Percentiles rank a stretch among this genome's conserved stretches.
phyloP scores from a whole-genome alignment of 2,329 filamentous ascomycete genomes.

The Geosmithia flava region DNA sequence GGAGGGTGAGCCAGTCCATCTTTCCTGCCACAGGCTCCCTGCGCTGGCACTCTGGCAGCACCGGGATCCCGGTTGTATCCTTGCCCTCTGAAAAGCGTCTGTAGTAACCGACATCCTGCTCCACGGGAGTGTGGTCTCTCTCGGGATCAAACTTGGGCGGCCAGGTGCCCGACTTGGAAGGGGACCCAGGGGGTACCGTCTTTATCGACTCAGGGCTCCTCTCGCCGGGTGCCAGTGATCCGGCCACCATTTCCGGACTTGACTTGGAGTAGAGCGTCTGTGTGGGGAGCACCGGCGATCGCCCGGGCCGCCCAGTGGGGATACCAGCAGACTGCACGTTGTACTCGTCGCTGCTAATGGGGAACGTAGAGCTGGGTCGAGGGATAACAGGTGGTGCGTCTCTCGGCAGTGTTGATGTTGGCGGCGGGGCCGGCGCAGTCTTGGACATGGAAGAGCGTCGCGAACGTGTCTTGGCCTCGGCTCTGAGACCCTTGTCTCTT shows the following conservation, averaged over 20 bases:
- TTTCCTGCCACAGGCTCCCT: conserved; percentile 47
- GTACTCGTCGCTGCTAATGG: conserved; percentile 10
- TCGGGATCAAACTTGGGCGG: conserved; percentile 32
- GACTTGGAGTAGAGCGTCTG: conserved; percentile 5
- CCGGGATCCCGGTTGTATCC: conserved; percentile 16
- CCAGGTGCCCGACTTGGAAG: conserved; percentile 18
- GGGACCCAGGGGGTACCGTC: neutral
- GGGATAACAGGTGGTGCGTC: conserved; percentile 5
- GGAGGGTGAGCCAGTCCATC: conserved; percentile 72
- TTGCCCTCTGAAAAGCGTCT: conserved; percentile 38
- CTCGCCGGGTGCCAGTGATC: neutral
- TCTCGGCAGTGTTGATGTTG: conserved; percentile 9
- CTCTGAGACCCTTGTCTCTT: conserved; percentile 9
- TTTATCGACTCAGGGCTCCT: neutral
- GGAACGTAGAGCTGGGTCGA: conserved; percentile 18
- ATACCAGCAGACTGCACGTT: conserved; percentile 25
- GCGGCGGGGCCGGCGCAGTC: conserved; percentile 8
- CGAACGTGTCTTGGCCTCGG: conserved; percentile 8
- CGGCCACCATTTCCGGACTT: conserved; percentile 10
- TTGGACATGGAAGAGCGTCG: conserved; percentile 11
- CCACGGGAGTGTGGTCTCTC: conserved; percentile 12
- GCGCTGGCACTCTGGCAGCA: conserved; percentile 59
- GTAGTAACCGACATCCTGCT: conserved; percentile 27
- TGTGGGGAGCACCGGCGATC: neutral
- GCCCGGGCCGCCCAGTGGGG: neutral